phyloP scores from a whole-genome alignment of 2,329 filamentous ascomycete genomes.

The Trichoderma pleuroti region DNA sequence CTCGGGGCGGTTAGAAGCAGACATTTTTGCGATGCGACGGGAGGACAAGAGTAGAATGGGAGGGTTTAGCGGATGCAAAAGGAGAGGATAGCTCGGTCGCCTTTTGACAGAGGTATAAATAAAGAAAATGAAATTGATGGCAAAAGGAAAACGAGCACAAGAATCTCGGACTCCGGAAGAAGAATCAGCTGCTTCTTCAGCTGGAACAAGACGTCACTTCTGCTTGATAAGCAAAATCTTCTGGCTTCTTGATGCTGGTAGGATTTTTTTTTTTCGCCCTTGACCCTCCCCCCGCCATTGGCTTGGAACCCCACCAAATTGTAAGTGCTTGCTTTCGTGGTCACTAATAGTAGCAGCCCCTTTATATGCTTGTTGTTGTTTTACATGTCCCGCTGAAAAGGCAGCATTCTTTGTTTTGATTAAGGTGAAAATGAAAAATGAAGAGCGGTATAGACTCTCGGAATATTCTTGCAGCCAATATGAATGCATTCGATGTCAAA shows the following conservation, averaged over 20 bases:
- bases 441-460: rapidly evolving
- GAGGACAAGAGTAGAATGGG: not conserved
- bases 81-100: not conserved
- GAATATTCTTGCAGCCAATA: too few species aligned
- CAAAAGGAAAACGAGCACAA: not conserved
- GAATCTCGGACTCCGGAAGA: not conserved
- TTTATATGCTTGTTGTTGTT: not conserved
- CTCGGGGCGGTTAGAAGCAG: constrained; percentile 30
- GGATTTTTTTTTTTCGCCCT: constrained; percentile 15
- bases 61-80: not conserved
- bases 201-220: constrained; percentile 15
- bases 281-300: constrained; percentile 20
- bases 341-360: not conserved
- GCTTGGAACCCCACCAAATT: not conserved
- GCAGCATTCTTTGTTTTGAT: not conserved
- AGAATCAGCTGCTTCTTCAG: not conserved
- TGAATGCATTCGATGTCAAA: too few species aligned
- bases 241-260: constrained; percentile 11
- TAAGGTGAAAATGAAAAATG: not conserved
- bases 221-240: constrained; percentile 23
- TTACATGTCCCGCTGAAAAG: not conserved
- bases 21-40: constrained; percentile 26
- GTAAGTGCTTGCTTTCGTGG: not conserved
- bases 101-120: not conserved
- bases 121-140: not conserved